Conservation (phyloP, 2,329 filamentous ascomycete species). For the Aspergillus chevalieri region DNA sequence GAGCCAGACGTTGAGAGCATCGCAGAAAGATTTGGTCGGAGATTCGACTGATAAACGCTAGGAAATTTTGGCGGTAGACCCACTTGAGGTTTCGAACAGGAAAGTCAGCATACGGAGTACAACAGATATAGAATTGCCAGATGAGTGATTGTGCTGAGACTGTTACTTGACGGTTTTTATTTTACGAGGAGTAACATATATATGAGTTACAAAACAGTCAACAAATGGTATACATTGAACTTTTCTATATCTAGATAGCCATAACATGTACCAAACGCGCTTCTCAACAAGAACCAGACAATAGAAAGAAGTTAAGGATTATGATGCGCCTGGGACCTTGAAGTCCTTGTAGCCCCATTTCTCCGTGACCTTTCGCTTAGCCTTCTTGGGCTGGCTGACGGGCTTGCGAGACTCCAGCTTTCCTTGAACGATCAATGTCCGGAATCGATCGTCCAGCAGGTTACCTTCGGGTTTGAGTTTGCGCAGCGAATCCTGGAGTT, state of each 20-base stretch:
- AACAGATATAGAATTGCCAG: neutral
- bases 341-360: conserved; percentile 99
- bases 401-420: conserved; percentile 79
- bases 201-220: neutral
- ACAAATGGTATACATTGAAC: neutral
- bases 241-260: neutral
- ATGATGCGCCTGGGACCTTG: conserved; percentile 41
- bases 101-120: neutral
- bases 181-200: neutral
- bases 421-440: conserved; percentile 79
- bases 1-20: neutral
- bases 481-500: conserved; percentile 75
- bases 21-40: neutral
- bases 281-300: conserved; percentile 4
- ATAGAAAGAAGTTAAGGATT: conserved; percentile 16
- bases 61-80: conserved; percentile 14
- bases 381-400: conserved; percentile 74
- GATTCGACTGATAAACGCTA: neutral
- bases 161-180: neutral
- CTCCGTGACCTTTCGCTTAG: conserved; percentile 75
- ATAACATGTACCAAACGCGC: conserved; percentile 1
- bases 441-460: conserved; percentile 81
- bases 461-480: conserved; percentile 93
- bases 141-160: too few relatives aligned
- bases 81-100: conserved; percentile 9